phyloP scores from a whole-genome alignment of 2,329 filamentous ascomycete species.

The Parastagonospora nodorum region DNA sequence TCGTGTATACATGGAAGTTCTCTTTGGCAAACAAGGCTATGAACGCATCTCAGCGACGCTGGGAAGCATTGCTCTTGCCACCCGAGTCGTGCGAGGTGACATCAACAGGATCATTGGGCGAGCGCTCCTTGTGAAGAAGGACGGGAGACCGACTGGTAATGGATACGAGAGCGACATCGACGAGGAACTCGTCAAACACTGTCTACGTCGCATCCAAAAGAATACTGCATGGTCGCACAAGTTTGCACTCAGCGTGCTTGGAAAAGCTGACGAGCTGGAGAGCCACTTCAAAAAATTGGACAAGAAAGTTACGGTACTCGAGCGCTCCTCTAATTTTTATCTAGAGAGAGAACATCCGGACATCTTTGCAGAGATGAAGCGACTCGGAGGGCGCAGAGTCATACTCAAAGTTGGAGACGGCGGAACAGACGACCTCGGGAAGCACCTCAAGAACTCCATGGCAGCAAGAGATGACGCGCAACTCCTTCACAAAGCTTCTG shows the following conservation, averaged over 20 bases:
- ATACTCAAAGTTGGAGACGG: conserved; percentile 20
- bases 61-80: conserved; percentile 15
- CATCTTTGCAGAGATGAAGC: conserved; percentile 24
- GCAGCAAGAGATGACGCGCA: conserved; percentile 32
- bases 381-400: conserved; percentile 26
- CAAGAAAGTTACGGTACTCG: conserved; percentile 24
- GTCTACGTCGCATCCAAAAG: conserved; percentile 19
- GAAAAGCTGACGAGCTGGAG: conserved; percentile 23
- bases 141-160: neutral
- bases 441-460: conserved; percentile 23
- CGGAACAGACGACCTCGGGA: conserved; percentile 13
- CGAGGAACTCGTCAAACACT: conserved; percentile 21
- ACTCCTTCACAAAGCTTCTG: conserved; percentile 24
- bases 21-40: conserved; percentile 28
- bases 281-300: conserved; percentile 21
- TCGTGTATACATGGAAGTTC: conserved; percentile 24
- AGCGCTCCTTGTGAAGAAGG: conserved; percentile 17
- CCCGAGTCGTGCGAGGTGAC: conserved; percentile 15
- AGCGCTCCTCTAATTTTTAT: conserved; percentile 27
- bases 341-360: conserved; percentile 32
- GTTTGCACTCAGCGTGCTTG: conserved; percentile 24
- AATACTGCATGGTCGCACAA: conserved; percentile 26
- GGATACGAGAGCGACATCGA: conserved; percentile 6
- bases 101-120: conserved; percentile 22
- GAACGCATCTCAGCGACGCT: conserved; percentile 22